phyloP scores from a whole-genome alignment of 257 asterid genomes.

The Lantana camara region DNA sequence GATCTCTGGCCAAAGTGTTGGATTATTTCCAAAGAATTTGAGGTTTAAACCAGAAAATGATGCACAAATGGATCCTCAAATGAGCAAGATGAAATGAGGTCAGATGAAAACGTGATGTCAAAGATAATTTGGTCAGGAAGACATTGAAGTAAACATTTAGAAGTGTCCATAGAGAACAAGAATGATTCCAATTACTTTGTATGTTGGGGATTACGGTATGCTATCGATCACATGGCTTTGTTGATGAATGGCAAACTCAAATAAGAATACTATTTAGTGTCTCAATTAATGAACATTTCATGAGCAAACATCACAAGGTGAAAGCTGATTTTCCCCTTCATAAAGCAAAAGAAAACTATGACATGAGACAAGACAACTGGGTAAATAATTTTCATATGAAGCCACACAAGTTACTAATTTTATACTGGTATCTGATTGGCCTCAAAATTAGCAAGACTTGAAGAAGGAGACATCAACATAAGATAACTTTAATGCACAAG shows the following conservation, averaged over 20 bases:
- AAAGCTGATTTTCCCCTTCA: background rate
- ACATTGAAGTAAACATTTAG: background rate
- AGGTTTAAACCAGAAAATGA: background rate
- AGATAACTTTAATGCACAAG: background rate
- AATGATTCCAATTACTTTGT: background rate
- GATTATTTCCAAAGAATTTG: background rate
- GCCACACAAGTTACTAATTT: conserved; percentile 13
- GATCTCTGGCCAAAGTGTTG: no score
- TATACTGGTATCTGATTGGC: conserved; percentile 2
- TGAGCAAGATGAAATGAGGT: background rate
- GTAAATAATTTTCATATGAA: conserved; percentile 15
- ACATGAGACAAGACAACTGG: conserved; percentile 9
- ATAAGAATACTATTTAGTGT: background rate
- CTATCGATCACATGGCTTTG: background rate
- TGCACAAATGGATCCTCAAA: background rate
- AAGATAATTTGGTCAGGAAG: background rate
- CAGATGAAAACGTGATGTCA: background rate
- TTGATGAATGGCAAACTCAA: no score
- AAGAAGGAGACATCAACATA: conserved; percentile 17
- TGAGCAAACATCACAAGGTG: conserved; percentile 1
- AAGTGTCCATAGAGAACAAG: background rate
- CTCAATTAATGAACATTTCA: conserved; percentile 6
- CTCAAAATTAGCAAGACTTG: conserved; percentile 18
- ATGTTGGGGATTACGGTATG: background rate
- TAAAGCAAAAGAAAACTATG: conserved; percentile 18